phyloP scores from a whole-genome alignment of 331 rosid species.

The Telfairia occidentalis region DNA sequence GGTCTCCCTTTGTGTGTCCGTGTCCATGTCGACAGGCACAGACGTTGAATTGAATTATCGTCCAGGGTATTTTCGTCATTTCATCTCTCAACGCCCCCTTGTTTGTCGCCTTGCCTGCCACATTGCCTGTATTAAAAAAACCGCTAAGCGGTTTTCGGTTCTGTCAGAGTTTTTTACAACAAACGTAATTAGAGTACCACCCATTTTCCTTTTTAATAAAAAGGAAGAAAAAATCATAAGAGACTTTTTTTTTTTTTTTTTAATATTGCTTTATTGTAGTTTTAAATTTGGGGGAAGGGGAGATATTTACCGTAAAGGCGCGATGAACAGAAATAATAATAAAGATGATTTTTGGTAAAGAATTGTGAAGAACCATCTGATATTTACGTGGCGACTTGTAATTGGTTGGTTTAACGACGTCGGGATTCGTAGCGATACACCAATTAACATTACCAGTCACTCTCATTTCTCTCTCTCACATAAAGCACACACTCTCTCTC shows the following conservation, averaged over 20 bases:
- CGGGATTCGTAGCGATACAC: constrained; percentile 82
- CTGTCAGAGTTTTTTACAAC: neutral
- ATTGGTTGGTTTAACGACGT: constrained; percentile 38
- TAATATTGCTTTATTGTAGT: neutral
- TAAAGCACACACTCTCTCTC: constrained; percentile 16
- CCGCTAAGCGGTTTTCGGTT: constrained; percentile 4
- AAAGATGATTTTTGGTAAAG: constrained; percentile 12
- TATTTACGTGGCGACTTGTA: constrained; percentile 34
- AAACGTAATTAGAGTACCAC: neutral
- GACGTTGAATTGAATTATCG: neutral
- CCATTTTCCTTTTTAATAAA: neutral
- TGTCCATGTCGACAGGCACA: neutral
- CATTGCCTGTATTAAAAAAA: neutral
- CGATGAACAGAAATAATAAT: neutral
- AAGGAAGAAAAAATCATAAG: neutral
- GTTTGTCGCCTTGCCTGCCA: constrained; percentile 8
- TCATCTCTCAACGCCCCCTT: neutral
- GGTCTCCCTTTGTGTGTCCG: too few species aligned
- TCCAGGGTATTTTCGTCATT: neutral
- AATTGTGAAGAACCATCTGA: neutral
- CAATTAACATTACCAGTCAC: constrained; percentile 66
- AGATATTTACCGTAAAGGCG: neutral
- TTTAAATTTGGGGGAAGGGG: neutral
- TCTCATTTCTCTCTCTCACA: constrained; percentile 28
- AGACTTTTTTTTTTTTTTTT: neutral